Evolutionary conservation across 352 stramenopile genomes (phyloP).

Genomic region (Pythium sp.): DNA sequence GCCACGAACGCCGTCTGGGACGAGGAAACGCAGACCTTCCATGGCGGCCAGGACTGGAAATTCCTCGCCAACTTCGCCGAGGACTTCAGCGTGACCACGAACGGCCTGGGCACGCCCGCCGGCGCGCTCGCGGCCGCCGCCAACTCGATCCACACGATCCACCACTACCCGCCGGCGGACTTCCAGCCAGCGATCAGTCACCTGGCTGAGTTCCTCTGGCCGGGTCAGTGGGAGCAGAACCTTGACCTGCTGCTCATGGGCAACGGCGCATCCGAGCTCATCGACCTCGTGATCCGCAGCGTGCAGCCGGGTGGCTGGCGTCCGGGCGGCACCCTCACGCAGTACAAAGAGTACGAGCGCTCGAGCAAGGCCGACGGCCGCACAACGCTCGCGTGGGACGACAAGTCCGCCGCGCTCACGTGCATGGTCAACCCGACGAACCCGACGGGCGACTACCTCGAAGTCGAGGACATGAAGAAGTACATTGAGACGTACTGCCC

Average conservation of each 20-base stretch:
- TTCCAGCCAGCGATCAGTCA: constrained; percentile 89
- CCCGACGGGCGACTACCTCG: constrained; percentile 87
- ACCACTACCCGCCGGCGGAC: constrained; percentile 89
- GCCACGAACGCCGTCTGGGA: constrained; percentile 57
- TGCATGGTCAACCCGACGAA: constrained; percentile 91
- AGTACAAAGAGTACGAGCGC: constrained; percentile 89
- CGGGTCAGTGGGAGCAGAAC: constrained; percentile 44
- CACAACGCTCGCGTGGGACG: constrained; percentile 72
- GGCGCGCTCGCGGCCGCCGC: constrained; percentile 66
- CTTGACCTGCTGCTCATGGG: constrained; percentile 75
- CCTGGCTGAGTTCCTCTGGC: constrained; percentile 87
- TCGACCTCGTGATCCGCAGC: constrained; percentile 87
- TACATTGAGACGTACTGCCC: constrained; percentile 86
- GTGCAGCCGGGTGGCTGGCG: constrained; percentile 71
- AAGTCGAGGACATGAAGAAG: constrained; percentile 75
- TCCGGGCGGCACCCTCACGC: constrained; percentile 62
- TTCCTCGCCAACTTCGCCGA: constrained; percentile 87
- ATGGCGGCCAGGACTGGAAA: constrained; percentile 91
- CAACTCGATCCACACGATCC: constrained; percentile 73
- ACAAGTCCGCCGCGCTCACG: constrained; percentile 69
- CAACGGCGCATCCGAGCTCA: constrained; percentile 83
- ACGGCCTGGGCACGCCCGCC: constrained; percentile 78
- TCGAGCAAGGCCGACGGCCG: constrained; percentile 80
- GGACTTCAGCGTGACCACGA: constrained; percentile 90
- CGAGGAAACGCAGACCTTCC: constrained; percentile 86